Conservation (phyloP, 768 basidiomycete species). For the Serendipita sp. region DNA sequence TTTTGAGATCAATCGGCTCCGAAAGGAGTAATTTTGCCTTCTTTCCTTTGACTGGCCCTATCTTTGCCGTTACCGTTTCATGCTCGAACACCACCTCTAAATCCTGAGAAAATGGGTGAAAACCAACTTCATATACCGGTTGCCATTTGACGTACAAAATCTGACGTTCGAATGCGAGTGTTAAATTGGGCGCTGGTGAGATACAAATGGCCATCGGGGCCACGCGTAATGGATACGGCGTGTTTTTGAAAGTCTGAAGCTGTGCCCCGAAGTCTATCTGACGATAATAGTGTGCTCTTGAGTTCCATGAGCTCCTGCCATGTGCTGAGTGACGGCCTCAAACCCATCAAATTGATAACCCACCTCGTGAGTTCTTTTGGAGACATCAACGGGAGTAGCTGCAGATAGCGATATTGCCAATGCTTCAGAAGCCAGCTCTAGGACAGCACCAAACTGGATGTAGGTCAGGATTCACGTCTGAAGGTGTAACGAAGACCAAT, state of each 20-base stretch:
- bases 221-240: not conserved
- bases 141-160: slow-evolving; percentile 19
- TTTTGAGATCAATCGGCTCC: not conserved
- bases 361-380: not conserved
- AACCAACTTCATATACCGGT: not conserved
- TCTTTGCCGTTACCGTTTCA: slow-evolving; percentile 20
- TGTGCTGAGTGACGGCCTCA: not conserved
- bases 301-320: not conserved
- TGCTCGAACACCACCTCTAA: slow-evolving; percentile 20
- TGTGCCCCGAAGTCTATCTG: not conserved
- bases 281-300: not conserved
- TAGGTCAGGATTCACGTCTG: too few relatives aligned
- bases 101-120: slow-evolving; percentile 6
- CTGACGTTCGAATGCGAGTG: slow-evolving; percentile 22
- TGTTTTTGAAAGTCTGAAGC: not conserved
- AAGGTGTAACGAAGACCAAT: not conserved
- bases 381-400: not conserved
- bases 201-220: not conserved
- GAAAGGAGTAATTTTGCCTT: slow-evolving; percentile 12
- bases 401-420: not conserved
- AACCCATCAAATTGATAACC: not conserved
- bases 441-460: not conserved
- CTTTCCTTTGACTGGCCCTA: slow-evolving; percentile 21
- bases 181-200: slow-evolving; percentile 18
- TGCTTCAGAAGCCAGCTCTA: not conserved